Base-by-base conservation (phyloP, 2,329 filamentous ascomycete genomes). In the Penicillium capsulatum region DNA sequence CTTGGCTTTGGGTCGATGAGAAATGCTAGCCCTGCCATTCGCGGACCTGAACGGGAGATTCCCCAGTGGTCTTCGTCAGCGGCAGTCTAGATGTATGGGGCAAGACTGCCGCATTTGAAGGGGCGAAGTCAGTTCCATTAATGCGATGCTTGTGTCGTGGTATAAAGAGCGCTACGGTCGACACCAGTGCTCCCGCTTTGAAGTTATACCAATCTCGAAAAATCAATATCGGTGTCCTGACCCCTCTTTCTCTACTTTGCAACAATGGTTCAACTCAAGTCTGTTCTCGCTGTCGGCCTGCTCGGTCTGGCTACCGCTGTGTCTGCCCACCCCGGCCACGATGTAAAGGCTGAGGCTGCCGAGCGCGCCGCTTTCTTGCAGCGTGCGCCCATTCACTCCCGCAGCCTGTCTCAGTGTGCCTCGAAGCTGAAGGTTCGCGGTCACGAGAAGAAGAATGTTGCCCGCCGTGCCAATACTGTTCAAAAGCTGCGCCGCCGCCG, bases 261-360 rank as follows among this genome's bases (percentile, higher is more conserved):
- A 30, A 35, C n/a, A 10, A 54, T 55, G 48, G 48, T 55, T 35
- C 43, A 46, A 17, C 27, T 55, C 14, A 16, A 39, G n/a, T 51
- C 56, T 34, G 40, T 49, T 26, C 24, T 61, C 13, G 34, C 53
- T 6, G 35, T 54, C 17, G 52, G 54, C 31, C 41, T 60, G 22
- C 36, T 52, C 20, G 50, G 54, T 32, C 48, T 64, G 13, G 44
- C 54, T 17, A 48, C 45, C 42, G 15, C 60, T 31, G 57, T 47
- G 13, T 54, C 51, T 14, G 70, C 70, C 14, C 71, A 78, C 43
- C 73, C 73, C 1, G 73, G 73, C 44, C 72, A 76, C 44, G 66
- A 75, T 36, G 44, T 72, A 27, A 59, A 60, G 30, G 61, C 72
- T 7, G 75, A 77, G 56, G 67, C 71, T 20, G 65, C 65, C 8